Conservation (phyloP, 1,284 basidiomycete species). For the Meira miltonrushii region DNA sequence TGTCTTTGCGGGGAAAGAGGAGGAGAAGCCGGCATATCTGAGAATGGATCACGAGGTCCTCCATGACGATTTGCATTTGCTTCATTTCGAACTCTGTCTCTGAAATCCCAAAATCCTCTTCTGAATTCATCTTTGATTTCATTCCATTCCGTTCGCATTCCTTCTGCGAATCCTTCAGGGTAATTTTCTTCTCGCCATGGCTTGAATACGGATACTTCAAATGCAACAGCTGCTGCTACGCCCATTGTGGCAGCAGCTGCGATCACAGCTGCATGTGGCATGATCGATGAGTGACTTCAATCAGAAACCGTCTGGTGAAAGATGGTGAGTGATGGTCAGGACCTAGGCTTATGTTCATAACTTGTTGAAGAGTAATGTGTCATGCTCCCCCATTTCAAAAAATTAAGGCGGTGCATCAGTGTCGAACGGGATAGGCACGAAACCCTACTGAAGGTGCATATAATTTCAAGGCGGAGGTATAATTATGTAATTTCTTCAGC, state of each 20-base stretch:
- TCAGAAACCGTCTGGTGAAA: no score
- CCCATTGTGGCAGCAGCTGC: constrained; percentile 31
- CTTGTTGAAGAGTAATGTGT: no score
- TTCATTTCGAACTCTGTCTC: constrained; percentile 6
- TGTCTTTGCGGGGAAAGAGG: neutral
- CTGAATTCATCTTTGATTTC: constrained; percentile 24
- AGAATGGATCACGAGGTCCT: neutral
- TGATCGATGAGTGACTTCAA: constrained; percentile 7
- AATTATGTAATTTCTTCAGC: no score
- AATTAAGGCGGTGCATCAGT: no score
- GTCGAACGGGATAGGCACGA: no score
- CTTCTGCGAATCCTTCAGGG: constrained; percentile 30
- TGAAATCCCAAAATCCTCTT: constrained; percentile 23
- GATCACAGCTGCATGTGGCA: constrained; percentile 37
- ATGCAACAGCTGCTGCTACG: constrained; percentile 30
- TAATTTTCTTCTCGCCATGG: constrained; percentile 39
- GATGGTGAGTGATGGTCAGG: no score
- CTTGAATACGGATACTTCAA: constrained; percentile 34
- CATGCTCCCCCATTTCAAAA: no score
- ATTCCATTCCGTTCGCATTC: constrained; percentile 23
- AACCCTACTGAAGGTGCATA: no score
- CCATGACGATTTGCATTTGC: constrained; percentile 13
- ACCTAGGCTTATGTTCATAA: no score
- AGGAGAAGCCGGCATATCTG: neutral
- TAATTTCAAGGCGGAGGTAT: no score